Evolutionary conservation across 2,329 filamentous ascomycete species (phyloP), one percentile per base, ranked within the genome.

Genomic region (Macrophomina phaseolina): DNA sequence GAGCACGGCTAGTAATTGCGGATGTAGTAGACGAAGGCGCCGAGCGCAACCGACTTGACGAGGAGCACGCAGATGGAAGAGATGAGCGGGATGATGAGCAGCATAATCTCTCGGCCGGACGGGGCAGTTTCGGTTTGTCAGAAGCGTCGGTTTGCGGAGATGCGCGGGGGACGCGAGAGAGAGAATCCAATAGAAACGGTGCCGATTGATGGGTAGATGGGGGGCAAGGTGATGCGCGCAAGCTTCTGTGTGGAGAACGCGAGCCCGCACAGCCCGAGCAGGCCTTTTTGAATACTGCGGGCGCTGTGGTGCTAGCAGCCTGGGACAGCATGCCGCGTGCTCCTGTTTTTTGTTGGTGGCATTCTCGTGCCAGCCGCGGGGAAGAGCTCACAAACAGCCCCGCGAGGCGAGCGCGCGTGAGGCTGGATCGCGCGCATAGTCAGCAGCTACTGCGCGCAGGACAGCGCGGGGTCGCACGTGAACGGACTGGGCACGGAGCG

Each of bases 41-140:
- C 56, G 23, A 69, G 51, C 6, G 63, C 63, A 11, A 68, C 56
- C 23, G 61, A 46, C 56, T 69, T 69, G 64, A 69, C 52, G 42
- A 69, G 36, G 32, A 68, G 32, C 46, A 69, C 67, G 62, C 64
- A 49, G 48, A 68, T 38, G 16, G 48, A 62, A 28, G 62, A 64
- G 51, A 64, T 60, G 46, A 68, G 42, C 32, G 65, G 60, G 38
- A 68, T 40, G 36, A 69, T 40, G 36, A 69, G 45, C 9, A 64
- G 58, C 68, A 69, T 69, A 23, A 1, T 45, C 16, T 45, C 75
- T 76, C 55, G 76, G 63, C 18, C 18, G 32, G 49, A 9, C 16
- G 34, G 18, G 18, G 16, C n/a, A n/a, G 42, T 56, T 23, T 56
- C 40, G 51, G 28, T 56, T 56, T 56, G 51, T 48, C 52, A 48